Conservation (phyloP, 805 yeast genomes). For the Ogataea minuta region DNA sequence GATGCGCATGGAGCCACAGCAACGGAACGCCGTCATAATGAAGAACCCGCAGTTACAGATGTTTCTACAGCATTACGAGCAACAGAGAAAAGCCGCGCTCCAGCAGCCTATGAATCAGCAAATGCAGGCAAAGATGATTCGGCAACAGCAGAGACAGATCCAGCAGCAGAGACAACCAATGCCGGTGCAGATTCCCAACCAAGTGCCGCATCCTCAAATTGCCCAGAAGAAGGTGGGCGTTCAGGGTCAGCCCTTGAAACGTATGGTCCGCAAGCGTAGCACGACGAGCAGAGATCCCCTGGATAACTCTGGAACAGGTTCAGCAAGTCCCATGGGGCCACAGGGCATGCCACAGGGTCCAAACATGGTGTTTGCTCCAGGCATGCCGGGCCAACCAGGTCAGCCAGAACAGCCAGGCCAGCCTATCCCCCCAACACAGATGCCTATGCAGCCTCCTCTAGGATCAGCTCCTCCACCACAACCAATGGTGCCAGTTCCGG, state of each 20-base stretch:
- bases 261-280: conserved; percentile 15
- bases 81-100: conserved; percentile 30
- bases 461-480: conserved; percentile 8
- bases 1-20: conserved; percentile 37
- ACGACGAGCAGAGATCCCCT: conserved; percentile 14
- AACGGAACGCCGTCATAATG: conserved; percentile 31
- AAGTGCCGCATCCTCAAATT: conserved; percentile 4
- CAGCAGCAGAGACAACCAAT: conserved; percentile 33
- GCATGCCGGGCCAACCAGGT: conserved; percentile 7
- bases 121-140: conserved; percentile 19
- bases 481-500: conserved; percentile 30
- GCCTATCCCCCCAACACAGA: conserved; percentile 2
- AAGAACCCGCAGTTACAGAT: conserved; percentile 36
- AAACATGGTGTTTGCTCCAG: conserved; percentile 18
- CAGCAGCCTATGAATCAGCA: conserved; percentile 30
- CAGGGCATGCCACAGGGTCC: conserved; percentile 9
- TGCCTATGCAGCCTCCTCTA: conserved; percentile 4
- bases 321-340: conserved; percentile 4
- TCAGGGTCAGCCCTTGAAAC: conserved; percentile 5
- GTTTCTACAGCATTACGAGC: conserved; percentile 35
- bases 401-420: conserved; percentile 10
- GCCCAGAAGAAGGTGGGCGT: conserved; percentile 7
- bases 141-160: conserved; percentile 32
- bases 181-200: conserved; percentile 12
- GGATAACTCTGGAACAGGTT: conserved; percentile 7